Conservation (phyloP, 2,329 filamentous ascomycete species). For the Mollisia scopiformis region DNA sequence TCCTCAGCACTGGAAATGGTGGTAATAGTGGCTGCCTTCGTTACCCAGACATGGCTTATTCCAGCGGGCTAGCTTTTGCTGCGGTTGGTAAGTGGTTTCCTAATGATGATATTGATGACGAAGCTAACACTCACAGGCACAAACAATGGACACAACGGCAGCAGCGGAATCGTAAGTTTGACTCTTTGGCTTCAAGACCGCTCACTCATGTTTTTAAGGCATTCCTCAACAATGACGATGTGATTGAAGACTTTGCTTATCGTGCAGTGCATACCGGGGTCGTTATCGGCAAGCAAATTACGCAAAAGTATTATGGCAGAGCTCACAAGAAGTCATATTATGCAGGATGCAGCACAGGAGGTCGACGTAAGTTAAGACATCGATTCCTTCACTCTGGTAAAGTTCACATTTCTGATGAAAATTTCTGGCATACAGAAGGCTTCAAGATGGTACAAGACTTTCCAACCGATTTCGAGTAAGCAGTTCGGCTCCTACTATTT, state of each 20-base stretch:
- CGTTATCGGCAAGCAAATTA: conserved; percentile 32
- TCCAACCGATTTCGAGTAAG: conserved; percentile 46
- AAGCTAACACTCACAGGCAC: conserved; percentile 12
- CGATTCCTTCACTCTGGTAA: not conserved
- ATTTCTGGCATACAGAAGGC: conserved; percentile 32
- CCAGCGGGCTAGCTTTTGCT: conserved; percentile 26
- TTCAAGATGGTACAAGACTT: conserved; percentile 42
- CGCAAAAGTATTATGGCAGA: conserved; percentile 38
- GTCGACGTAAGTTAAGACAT: no score
- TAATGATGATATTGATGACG: no score
- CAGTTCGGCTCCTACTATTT: no score
- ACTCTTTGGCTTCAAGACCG: not conserved
- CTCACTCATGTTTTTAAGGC: conserved; percentile 5
- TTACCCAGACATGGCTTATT: conserved; percentile 28
- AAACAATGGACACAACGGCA: conserved; percentile 35
- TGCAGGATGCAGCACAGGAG: conserved; percentile 45
- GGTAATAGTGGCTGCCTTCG: conserved; percentile 30
- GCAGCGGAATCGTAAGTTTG: conserved; percentile 20
- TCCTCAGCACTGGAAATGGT: conserved; percentile 40
- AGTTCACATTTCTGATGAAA: not conserved
- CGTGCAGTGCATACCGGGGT: conserved; percentile 26
- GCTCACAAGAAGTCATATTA: conserved; percentile 42
- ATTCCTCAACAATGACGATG: conserved; percentile 27
- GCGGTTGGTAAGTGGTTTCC: conserved; percentile 21
- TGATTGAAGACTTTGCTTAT: conserved; percentile 32